Evolutionary conservation across 2,329 filamentous ascomycete species (phyloP), one percentile per base, ranked within the genome.

Genomic region (Cryphonectria japonica): DNA sequence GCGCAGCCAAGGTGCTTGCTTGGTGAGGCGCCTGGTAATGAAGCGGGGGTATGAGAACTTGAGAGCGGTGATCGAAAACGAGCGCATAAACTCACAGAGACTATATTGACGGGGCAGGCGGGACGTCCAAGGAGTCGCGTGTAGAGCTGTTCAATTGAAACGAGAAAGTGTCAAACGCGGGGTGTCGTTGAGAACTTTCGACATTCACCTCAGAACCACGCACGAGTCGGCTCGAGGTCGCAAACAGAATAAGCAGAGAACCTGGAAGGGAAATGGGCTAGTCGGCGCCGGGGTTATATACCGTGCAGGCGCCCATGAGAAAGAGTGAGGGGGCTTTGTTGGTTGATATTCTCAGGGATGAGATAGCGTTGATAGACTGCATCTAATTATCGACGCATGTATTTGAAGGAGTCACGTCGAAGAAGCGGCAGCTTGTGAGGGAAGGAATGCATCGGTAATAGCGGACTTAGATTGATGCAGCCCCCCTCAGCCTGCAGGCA

Each of bases 401-500:
- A 29, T 19, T 61, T 41, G 29, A 19, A 61, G 37, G 57, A 43
- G 52, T 34, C 22, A 39, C 39, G 22, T 22, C 5, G 26, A 8
- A 9, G 41, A 41, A 39, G 57, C 57, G 39, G 67, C 39, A 50
- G 29, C 57, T 11, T 37, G 22, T 29, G 41, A 67, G 26, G 32
- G 52, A 22, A 19, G 29, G n/a, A 26, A 29, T 13, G 43, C 63
- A 66, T 60, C 68, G 68, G 68, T 26, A 43, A 46, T 66, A 69
- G 60, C 68, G 68, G 68, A 66, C 52, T 69, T 69, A 66, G 50
- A 34, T 60, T 26, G 22, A 50, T 26, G 52, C 19, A 29, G 62
- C 61, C 68, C 68, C 68, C 67, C 22, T 3, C 11, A 19, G 26
- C 22, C 29, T 22, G 29, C 54, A 32, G 11, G 52, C 52, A 16